Evolutionary conservation across 2,329 filamentous ascomycete species (phyloP), one percentile per base, ranked within the genome.

Genomic region (Stylonectria norvegica): DNA sequence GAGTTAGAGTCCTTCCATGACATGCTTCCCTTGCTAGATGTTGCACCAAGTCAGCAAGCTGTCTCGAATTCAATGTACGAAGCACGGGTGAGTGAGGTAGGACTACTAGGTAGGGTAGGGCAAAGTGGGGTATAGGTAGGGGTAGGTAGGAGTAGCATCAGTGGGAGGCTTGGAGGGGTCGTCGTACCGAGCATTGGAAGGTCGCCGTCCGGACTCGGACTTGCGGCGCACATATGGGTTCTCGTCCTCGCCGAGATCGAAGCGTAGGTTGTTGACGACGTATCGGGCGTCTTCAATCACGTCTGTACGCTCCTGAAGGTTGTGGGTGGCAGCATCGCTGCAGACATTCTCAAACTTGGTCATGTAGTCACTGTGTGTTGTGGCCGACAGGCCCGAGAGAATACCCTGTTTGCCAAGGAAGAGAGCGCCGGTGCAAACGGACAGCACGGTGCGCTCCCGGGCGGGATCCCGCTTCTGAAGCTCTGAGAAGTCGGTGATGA

Each of bases 201-300:
- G 76, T 46, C 78, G 77, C 50, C 76, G 71, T 34, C 74, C 79
- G 47, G 75, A 71, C 52, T 86, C 83, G 43, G 80, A 79, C 74
- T 85, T 86, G 71, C 78, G 81, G 57, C 86, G 77, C 62, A 93
- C 83, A 67, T 91, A 91, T 20, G 86, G 86, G 66, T 88, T 91
- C 65, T 89, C 83, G 48, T 90, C 85, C 58, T 86, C 80, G 45
- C 85, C 84, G 53, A 93, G 72, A 56, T 93, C 87, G 64, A 91
- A 94, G 54, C 88, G 85, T 44, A 89, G 82, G 68, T 94, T 93
- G 75, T 94, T 94, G 63, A 94, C 88, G 15, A 94, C 87, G 61
- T 93, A 94, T 59, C 87, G 78, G 59, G 76, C 75, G 49, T 87
- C 83, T 59, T 93, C 86, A 58, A 91, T 77, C 49, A 93, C 85